These are phyloP conservation scores for Linum tenue DNA, from an alignment of 345 rosid genomes.

Conservation along the genomic window DNA sequence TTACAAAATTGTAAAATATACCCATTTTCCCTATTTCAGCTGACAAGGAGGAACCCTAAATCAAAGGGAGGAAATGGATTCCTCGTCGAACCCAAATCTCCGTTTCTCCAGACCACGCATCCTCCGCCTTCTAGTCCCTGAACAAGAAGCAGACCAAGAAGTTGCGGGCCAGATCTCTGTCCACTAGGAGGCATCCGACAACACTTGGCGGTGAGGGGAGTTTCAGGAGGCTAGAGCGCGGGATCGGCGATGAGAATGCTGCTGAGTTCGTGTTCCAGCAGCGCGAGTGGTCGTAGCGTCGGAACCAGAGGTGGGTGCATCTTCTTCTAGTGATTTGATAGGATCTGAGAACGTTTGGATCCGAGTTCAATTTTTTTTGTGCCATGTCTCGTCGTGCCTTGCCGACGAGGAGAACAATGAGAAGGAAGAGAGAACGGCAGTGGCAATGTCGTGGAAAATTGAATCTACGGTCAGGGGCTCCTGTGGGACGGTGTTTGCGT, in stretches of 20 bases:
- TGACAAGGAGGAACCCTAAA: too few species aligned
- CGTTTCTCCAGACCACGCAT: too few species aligned
- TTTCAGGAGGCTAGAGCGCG: slow-evolving; percentile 45
- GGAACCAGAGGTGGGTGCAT: slow-evolving; percentile 78
- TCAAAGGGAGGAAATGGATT: too few species aligned
- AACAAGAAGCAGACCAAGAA: slow-evolving; percentile 85
- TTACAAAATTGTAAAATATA: too few species aligned
- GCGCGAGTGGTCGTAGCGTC: slow-evolving; percentile 35
- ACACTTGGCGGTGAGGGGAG: slow-evolving; percentile 48
- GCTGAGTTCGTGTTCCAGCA: slow-evolving; percentile 15
- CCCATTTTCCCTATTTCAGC: too few species aligned
- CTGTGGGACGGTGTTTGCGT: slow-evolving; percentile 62
- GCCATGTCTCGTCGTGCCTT: slow-evolving; percentile 72
- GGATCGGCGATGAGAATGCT: slow-evolving; percentile 3
- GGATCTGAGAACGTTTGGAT: slow-evolving; percentile 63
- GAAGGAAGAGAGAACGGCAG: slow-evolving; percentile 22
- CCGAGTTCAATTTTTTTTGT: slow-evolving; percentile 80
- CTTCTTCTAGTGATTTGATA: slow-evolving; percentile 74
- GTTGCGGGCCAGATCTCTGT: slow-evolving; percentile 41
- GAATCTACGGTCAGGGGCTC: too few species aligned
- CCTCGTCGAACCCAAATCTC: too few species aligned
- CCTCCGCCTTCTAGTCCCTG: not conserved
- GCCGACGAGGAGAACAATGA: slow-evolving; percentile 8
- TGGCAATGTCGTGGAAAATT: not conserved
- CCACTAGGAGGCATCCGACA: not conserved